Base-by-base conservation (phyloP, 345 rosid species). In the Aethionema arabicum region DNA sequence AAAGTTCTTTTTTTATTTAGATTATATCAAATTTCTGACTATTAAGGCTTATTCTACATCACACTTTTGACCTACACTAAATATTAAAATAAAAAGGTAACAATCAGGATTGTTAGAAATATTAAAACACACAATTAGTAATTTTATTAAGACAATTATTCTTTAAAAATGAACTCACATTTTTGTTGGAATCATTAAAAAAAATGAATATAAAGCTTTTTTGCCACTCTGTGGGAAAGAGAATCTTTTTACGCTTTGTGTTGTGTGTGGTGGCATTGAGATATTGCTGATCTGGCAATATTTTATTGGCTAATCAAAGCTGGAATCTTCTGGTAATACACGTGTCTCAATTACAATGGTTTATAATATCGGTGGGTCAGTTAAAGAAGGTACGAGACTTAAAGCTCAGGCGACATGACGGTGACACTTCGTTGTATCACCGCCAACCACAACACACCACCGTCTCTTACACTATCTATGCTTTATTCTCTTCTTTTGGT, bases 331-430 rank as follows among this genome's bases (percentile, higher is more conserved):
- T 50, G 56, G 38, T 52, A 53, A 48, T 1, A 12, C 50, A 52
- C 70, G 75, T 21, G 75, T 33, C 66, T 43, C 44, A 7, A 51
- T 0, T 9, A 2, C 21, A 65, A 44, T 72, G 66, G 70, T 32
- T 15, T n/a, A 13, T 29, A 13, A 35, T 71, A 56, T 48, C 63
- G 70, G 69, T 64, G 56, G 59, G 59, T 58, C n/a, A 16, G 61
- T 65, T 65, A 58, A 72, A 72, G 70, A 56, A 61, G 61, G 59
- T 70, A 70, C 70, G 43, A 70, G 74, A 70, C 74, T 56, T 11
- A 49, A 57, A 33, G 47, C 69, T 47, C 32, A 55, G 53, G 74
- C 59, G 41, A 52, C 59, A 33, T 41, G 69, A 70, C 53, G 54
- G 47, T 56, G 74, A 70, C 75, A 48, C 45, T 56, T 69, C 63